Evolutionary conservation across 768 basidiomycete genomes (phyloP).

Genomic region (Mycena metata): DNA sequence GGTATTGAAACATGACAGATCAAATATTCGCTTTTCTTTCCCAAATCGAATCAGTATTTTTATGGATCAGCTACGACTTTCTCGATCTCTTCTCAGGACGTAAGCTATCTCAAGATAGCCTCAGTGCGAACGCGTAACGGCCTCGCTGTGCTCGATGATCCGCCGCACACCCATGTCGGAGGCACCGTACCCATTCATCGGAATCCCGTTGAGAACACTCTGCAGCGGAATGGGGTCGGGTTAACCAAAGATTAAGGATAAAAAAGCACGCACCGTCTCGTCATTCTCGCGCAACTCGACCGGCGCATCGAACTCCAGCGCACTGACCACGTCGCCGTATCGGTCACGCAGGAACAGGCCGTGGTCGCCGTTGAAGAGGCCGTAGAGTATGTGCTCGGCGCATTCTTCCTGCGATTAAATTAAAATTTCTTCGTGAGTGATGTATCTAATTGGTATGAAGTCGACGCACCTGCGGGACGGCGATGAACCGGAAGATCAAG

Average conservation of each 20-base stretch:
- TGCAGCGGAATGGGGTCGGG: too few relatives aligned
- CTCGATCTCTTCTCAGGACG: too few relatives aligned
- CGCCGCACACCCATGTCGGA: constrained; percentile 26
- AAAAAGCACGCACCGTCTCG: constrained; percentile 16
- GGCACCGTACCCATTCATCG: constrained; percentile 29
- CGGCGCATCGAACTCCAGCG: constrained; percentile 16
- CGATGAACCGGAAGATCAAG: constrained; percentile 9
- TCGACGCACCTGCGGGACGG: constrained; percentile 17
- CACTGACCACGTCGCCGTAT: constrained; percentile 19
- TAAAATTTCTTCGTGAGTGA: not conserved
- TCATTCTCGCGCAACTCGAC: constrained; percentile 17
- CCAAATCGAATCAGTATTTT: too few relatives aligned
- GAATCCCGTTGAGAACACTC: constrained; percentile 24
- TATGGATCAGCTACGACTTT: too few relatives aligned
- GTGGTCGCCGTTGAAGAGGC: constrained; percentile 25
- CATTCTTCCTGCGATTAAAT: too few relatives aligned
- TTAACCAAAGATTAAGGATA: too few relatives aligned
- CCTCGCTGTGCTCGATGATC: constrained; percentile 24
- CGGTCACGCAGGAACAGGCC: constrained; percentile 27
- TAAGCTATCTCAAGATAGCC: too few relatives aligned
- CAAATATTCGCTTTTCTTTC: too few relatives aligned
- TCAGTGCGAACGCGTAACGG: constrained; percentile 6
- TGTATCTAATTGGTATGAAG: too few relatives aligned
- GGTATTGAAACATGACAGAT: too few relatives aligned
- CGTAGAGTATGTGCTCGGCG: constrained; percentile 40